Base-by-base conservation (phyloP, 306 rosid species). In the Purshia tridentata region DNA sequence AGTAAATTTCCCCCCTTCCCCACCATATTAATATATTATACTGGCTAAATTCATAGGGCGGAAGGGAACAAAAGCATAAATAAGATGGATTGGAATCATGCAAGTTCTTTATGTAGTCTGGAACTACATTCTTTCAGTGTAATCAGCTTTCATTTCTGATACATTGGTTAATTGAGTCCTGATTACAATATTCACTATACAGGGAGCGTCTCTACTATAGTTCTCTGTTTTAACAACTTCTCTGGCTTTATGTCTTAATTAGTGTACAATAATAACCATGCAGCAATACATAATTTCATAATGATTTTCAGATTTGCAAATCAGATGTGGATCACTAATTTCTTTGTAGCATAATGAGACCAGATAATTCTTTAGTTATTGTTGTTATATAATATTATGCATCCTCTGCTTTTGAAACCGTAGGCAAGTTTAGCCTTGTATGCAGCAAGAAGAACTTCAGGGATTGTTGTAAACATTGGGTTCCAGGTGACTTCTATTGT, bases 381-480 rank as follows among this genome's bases (percentile, higher is more conserved):
- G 50, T 49, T 6, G 4, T 78, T 50, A 51, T 81, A 39, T 62
- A 62, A 72, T n/a, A 70, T 37, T 55, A 39, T 44, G 42, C 54
- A 65, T 60, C 49, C 8, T 81, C 37, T 85, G 29, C 60, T 74
- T 81, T 56, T 77, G 68, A 29, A 74, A 82, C 51, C 82, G 69
- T 62, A 93, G 98, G 98, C 94, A 52, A 88, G 87, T 81, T 83
- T 93, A 79, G 91, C 98, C 72, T 83, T 93, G 72, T 89, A 86
- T 73, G 96, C 98, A 56, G 98, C 97, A 0, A 86, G 83, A 79
- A 84, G 80, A 78, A 89, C 90, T 67, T 91, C 97, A 69, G 97
- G 98, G 62, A 93, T 93, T 81, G 94, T 81, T 72, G 96, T 93
- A 80, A 93, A 93, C 81, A 78, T 93, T 76, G 98, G 97, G 49